phyloP scores from a whole-genome alignment of 768 basidiomycete species.

The Kwoniella sp. region DNA sequence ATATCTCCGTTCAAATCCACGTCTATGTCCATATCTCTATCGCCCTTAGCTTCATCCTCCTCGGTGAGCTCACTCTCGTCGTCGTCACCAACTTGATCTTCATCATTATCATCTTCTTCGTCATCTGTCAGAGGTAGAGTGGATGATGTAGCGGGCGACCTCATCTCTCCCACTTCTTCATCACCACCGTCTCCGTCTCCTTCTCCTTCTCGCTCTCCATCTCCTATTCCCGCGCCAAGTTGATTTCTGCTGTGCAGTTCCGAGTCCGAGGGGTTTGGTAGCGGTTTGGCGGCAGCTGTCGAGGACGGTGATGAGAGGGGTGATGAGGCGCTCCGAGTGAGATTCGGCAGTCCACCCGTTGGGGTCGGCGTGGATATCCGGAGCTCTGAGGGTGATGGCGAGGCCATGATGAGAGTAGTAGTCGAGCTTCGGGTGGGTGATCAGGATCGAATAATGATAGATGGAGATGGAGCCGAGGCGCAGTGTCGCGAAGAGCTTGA shows the following conservation, averaged over 20 bases:
- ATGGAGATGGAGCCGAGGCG: too few relatives aligned
- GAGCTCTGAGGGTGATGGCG: not conserved
- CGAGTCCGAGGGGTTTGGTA: not conserved
- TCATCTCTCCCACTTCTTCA: slow-evolving; percentile 6
- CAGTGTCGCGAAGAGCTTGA: too few relatives aligned
- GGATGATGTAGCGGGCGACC: slow-evolving; percentile 20
- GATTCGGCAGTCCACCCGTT: not conserved
- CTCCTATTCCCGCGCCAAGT: too few relatives aligned
- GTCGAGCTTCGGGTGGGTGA: not conserved
- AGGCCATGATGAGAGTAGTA: not conserved
- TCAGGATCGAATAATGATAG: too few relatives aligned
- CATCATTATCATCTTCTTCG: slow-evolving; percentile 49
- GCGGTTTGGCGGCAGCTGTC: not conserved
- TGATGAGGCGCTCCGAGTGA: not conserved
- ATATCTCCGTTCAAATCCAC: not conserved
- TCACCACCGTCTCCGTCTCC: not conserved
- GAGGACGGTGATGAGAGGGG: not conserved
- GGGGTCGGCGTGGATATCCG: not conserved
- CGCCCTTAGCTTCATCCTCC: slow-evolving; percentile 18
- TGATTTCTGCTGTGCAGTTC: too few relatives aligned
- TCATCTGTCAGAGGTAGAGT: slow-evolving; percentile 30
- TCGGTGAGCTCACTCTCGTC: slow-evolving; percentile 11
- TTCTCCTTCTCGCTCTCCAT: not conserved
- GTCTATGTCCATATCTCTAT: not conserved
- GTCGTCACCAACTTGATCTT: not conserved